Percentiles rank a stretch among this genome's conserved stretches.
Conservation (phyloP, 495 filamentous ascomycete species). For the Neurospora discreta region DNA sequence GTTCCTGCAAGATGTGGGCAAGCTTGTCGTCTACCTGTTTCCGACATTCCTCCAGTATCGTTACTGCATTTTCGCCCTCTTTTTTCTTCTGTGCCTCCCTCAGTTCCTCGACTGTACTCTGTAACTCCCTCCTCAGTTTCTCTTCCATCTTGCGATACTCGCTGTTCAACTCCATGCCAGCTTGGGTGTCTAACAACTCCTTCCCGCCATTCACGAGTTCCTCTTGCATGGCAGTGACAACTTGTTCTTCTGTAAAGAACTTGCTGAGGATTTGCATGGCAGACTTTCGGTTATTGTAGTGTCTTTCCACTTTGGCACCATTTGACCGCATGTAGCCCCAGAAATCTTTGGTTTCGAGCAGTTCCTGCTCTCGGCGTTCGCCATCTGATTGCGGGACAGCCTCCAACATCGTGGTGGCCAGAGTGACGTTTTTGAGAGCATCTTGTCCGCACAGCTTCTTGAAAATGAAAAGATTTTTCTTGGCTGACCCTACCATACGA, state of each 20-base stretch:
- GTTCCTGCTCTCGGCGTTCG: constrained; percentile 23
- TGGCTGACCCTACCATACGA: constrained; percentile 27
- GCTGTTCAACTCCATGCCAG: not conserved
- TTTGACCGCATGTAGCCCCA: constrained; percentile 26
- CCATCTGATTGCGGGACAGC: constrained; percentile 13
- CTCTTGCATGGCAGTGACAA: not conserved
- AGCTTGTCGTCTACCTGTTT: not conserved
- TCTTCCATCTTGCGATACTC: not conserved
- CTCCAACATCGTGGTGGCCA: constrained; percentile 37
- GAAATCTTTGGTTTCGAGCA: constrained; percentile 23
- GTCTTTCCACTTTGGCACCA: constrained; percentile 15
- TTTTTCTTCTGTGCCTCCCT: not conserved
- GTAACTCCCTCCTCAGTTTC: not conserved
- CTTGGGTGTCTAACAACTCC: not conserved
- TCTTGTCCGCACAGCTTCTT: constrained; percentile 30
- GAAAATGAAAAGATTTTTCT: constrained; percentile 34
- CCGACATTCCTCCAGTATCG: not conserved
- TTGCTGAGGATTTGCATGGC: not conserved
- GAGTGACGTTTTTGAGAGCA: constrained; percentile 26
- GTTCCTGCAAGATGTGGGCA: not conserved
- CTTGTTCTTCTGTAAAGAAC: not conserved
- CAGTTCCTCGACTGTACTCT: not conserved
- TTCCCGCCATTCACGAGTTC: not conserved
- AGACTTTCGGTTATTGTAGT: constrained; percentile 18
- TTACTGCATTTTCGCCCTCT: not conserved